Evolutionary conservation across 164 flowering plant genomes (phyloP), one percentile per base, ranked within the genome.

Genomic region (Chimonanthus praecox): DNA sequence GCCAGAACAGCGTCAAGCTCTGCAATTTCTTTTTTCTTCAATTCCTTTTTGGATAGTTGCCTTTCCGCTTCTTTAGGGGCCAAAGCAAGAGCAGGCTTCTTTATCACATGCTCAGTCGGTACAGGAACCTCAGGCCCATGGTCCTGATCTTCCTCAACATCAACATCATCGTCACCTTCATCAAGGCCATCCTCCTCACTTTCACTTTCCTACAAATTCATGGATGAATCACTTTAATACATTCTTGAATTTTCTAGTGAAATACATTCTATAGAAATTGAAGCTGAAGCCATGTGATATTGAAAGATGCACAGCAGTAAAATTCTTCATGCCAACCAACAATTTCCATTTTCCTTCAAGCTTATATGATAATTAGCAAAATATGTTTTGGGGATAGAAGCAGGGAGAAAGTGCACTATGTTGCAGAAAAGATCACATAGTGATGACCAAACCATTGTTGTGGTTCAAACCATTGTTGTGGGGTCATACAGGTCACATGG

Each of bases 21-120:
- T 62, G 83, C 98, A 75, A 92, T 90, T 73, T 80, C 98, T 82
- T 92, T 92, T 49, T 92, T 92, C 84, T 86, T 93, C 83, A 85
- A 50, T 77, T 93, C 98, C 81, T 93, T 93, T 89, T 93, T 93
- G 9, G 98, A 91, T 65, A 93, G 94, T 83, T 93, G 98, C 76
- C 91, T 89, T 74, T 91, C 98, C 16, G 93, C 48, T 47, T 93
- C 97, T 74, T 90, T 93, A 43, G 86, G 85, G 18, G 82, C 78
- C 48, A 72, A 47, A 74, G 68, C 80, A 74, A 84, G 89, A 46
- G 84, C 71, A 79, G 82, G 78, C 79, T 83, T 88, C 82, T 83
- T 75, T 44, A 73, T 73, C 60, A 72, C 81, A 11, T 87, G 86
- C 76, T 86, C 90, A 66, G 73, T 48, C n/a, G 80, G 82, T 15